phyloP scores from a whole-genome alignment of 805 yeast species.

The Blastobotrys terrestris region DNA sequence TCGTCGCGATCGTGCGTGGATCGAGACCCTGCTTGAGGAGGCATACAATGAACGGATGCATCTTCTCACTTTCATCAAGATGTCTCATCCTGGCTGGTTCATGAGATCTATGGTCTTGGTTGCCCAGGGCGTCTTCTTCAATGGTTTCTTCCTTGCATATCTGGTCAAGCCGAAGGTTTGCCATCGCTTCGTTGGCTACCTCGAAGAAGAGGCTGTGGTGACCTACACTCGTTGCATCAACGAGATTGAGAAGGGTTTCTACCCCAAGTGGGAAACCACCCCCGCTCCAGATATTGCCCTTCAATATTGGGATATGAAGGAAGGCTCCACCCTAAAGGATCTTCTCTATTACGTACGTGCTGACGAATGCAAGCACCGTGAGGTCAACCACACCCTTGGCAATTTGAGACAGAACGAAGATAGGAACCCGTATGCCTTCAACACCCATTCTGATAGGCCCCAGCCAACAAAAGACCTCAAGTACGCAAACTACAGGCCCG shows the following conservation, averaged over 20 bases:
- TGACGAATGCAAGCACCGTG: slow-evolving; percentile 74
- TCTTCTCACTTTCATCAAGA: slow-evolving; percentile 57
- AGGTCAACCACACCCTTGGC: slow-evolving; percentile 72
- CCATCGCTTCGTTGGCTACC: slow-evolving; percentile 70
- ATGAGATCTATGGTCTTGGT: slow-evolving; percentile 48
- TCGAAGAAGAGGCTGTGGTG: slow-evolving; percentile 70
- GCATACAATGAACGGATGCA: slow-evolving; percentile 79
- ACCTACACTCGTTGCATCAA: slow-evolving; percentile 59
- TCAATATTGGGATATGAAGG: slow-evolving; percentile 55
- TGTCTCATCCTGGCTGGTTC: slow-evolving; percentile 57
- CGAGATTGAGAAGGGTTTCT: slow-evolving; percentile 44
- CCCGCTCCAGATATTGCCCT: slow-evolving; percentile 44
- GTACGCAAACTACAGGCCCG: slow-evolving; percentile 21
- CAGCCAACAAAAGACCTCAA: slow-evolving; percentile 32
- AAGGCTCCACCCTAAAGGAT: slow-evolving; percentile 50
- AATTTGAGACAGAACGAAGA: slow-evolving; percentile 48
- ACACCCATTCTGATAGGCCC: slow-evolving; percentile 30
- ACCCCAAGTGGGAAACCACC: slow-evolving; percentile 41
- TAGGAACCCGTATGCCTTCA: slow-evolving; percentile 62
- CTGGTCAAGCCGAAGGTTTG: slow-evolving; percentile 55
- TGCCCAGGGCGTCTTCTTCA: slow-evolving; percentile 69
- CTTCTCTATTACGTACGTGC: slow-evolving; percentile 60
- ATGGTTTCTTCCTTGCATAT: slow-evolving; percentile 55
- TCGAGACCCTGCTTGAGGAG: slow-evolving; percentile 66
- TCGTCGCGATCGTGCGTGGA: slow-evolving; percentile 66